phyloP scores from a whole-genome alignment of 2,329 filamentous ascomycete species.

The Scleromitrula shiraiana region DNA sequence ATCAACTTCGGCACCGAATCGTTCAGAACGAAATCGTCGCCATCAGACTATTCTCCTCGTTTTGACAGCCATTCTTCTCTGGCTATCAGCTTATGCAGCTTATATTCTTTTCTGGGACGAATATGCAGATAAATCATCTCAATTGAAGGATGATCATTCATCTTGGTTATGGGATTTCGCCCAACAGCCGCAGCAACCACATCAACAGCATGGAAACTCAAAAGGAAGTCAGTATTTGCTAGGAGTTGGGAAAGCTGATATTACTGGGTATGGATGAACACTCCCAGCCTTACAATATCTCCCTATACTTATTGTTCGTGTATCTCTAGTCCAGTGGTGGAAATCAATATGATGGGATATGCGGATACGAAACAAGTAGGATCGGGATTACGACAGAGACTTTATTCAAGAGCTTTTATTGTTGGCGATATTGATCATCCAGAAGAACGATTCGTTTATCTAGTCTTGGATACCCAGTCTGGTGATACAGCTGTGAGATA shows the following conservation, averaged over 20 bases:
- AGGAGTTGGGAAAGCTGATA: conserved; percentile 64
- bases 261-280: conserved; percentile 54
- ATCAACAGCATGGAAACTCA: conserved; percentile 9
- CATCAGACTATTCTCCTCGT: no score
- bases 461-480: conserved; percentile 79
- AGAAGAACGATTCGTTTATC: conserved; percentile 71
- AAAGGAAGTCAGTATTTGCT: conserved; percentile 44
- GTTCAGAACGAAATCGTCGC: no score
- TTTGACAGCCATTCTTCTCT: no score
- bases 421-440: conserved; percentile 60
- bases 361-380: conserved; percentile 78
- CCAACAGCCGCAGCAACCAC: no score
- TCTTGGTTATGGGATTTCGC: no score
- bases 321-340: conserved; percentile 62
- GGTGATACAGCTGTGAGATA: conserved; percentile 84
- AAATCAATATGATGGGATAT: conserved; percentile 89
- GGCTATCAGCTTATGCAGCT: no score
- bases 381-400: conserved; percentile 74
- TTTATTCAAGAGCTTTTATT: conserved; percentile 87
- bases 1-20: no score
- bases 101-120: no score
- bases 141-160: no score
- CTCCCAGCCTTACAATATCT: background rate
- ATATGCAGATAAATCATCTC: no score
- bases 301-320: conserved; percentile 11